phyloP scores from a whole-genome alignment of 208 protist species.

The Trypanosoma conorhini region DNA sequence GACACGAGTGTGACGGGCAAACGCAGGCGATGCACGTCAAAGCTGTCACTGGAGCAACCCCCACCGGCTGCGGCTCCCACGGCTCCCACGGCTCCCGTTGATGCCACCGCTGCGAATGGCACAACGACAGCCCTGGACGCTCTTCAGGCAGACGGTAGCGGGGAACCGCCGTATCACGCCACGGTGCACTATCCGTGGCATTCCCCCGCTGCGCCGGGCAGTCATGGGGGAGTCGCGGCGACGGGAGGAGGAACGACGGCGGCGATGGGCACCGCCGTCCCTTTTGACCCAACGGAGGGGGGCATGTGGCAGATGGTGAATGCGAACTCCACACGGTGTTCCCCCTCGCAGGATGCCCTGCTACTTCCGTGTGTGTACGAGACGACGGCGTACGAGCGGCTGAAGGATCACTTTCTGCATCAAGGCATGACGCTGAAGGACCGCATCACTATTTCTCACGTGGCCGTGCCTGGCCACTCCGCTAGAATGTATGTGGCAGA shows the following conservation, averaged over 20 bases:
- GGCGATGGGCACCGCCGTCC: neutral
- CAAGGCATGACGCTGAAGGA: conserved; percentile 46
- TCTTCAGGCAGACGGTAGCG: neutral
- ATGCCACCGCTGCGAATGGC: neutral
- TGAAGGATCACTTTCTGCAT: conserved; percentile 66
- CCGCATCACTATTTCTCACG: conserved; percentile 34
- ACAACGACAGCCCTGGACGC: neutral
- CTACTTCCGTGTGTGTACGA: conserved; percentile 76
- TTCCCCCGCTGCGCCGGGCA: neutral
- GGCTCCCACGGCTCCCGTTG: neutral
- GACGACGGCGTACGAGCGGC: conserved; percentile 38
- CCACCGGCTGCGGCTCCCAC: neutral
- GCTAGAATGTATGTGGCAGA: conserved; percentile 59
- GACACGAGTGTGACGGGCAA: conserved; percentile 1
- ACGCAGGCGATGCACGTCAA: neutral
- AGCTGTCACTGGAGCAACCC: neutral
- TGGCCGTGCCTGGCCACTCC: conserved; percentile 32
- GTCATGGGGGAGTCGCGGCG: neutral
- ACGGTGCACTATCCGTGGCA: conserved; percentile 40
- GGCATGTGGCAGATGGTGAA: conserved; percentile 77
- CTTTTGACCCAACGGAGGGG: conserved; percentile 74
- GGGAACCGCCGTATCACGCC: conserved; percentile 21
- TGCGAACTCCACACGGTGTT: conserved; percentile 53
- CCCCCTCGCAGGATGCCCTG: conserved; percentile 63
- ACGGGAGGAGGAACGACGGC: neutral